Conservation (phyloP, 805 yeast genomes). For the Cephaloascus fragrans region DNA sequence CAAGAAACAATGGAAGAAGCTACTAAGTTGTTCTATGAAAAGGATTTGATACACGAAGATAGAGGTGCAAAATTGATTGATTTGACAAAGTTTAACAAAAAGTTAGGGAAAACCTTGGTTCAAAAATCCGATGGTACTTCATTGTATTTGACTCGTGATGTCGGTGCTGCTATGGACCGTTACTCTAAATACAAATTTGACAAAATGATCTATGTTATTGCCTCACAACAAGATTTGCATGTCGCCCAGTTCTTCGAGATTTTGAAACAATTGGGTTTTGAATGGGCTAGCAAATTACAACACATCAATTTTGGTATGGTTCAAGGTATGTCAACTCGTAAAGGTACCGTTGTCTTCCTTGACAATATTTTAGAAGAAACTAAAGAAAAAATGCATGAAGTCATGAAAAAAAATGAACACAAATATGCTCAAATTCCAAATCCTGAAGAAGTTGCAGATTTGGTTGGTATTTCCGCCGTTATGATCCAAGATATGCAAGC, state of each 20-base stretch:
- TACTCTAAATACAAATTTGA: constrained; percentile 77
- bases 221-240: constrained; percentile 94
- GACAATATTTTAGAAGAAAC: constrained; percentile 91
- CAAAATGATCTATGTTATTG: constrained; percentile 93
- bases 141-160: constrained; percentile 87
- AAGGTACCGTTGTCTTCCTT: constrained; percentile 96
- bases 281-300: constrained; percentile 72
- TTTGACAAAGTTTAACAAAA: constrained; percentile 75
- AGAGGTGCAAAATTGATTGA: constrained; percentile 88
- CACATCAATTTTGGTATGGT: constrained; percentile 98
- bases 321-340: constrained; percentile 96
- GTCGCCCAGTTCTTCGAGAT: constrained; percentile 90
- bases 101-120: constrained; percentile 85
- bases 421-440: constrained; percentile 89
- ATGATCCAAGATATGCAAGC: constrained; percentile 99
- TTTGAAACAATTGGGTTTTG: constrained; percentile 79
- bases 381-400: constrained; percentile 89
- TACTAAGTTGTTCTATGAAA: constrained; percentile 50
- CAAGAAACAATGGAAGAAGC: constrained; percentile 62
- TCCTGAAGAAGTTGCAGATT: constrained; percentile 92
- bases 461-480: constrained; percentile 93
- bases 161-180: constrained; percentile 93
- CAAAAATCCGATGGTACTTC: constrained; percentile 95
- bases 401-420: constrained; percentile 84
- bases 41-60: constrained; percentile 71